These are phyloP conservation scores for Colletotrichum spinosum DNA, from an alignment of 2,329 filamentous ascomycete genomes.

Conservation along the genomic window DNA sequence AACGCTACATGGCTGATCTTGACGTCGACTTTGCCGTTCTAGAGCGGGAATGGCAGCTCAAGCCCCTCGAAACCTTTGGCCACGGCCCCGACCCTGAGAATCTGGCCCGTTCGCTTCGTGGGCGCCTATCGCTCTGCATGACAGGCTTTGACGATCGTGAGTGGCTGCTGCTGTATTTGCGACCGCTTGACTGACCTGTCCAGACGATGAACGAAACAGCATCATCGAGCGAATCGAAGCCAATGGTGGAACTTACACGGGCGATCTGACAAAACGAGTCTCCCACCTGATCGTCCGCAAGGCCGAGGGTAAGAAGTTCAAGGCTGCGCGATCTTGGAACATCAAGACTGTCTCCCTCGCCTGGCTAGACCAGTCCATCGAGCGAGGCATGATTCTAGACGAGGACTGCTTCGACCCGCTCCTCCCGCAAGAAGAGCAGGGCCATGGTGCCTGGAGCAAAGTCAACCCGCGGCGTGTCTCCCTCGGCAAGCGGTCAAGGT, in stretches of 20 bases:
- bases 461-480: constrained; percentile 58
- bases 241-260: constrained; percentile 86
- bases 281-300: constrained; percentile 88
- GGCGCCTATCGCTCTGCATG: constrained; percentile 63
- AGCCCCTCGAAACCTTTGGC: constrained; percentile 69
- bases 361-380: constrained; percentile 87
- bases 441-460: constrained; percentile 79
- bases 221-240: constrained; percentile 75
- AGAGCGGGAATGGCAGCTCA: constrained; percentile 74
- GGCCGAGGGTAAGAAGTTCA: constrained; percentile 89
- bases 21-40: constrained; percentile 79
- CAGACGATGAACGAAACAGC: constrained; percentile 73
- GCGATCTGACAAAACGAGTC: constrained; percentile 86
- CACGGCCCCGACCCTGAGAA: constrained; percentile 42
- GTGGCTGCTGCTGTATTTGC: constrained; percentile 32
- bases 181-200: constrained; percentile 5
- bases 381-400: constrained; percentile 90
- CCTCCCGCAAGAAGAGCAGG: constrained; percentile 77
- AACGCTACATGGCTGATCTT: constrained; percentile 83
- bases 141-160: constrained; percentile 67
- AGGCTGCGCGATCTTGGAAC: constrained; percentile 85
- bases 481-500: constrained; percentile 70
- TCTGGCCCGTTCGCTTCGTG: constrained; percentile 48
- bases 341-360: constrained; percentile 83
- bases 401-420: constrained; percentile 86